phyloP scores from a whole-genome alignment of 208 protist species.

The Vickermania ingenoplastis region DNA sequence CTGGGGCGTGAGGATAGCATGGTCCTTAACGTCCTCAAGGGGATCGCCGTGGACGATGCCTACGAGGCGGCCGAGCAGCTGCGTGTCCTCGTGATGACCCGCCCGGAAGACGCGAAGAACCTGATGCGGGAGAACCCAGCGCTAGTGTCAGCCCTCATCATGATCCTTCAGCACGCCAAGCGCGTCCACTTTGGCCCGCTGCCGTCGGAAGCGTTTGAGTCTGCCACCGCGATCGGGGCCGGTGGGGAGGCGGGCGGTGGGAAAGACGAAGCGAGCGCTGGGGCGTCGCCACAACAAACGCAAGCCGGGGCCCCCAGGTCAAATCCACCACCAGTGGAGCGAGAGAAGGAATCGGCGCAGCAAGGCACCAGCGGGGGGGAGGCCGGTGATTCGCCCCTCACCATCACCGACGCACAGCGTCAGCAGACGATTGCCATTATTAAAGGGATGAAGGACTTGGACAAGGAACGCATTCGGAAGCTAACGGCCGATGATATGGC shows the following conservation, averaged over 20 bases:
- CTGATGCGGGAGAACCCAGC: slow-evolving; percentile 63
- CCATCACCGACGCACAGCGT: slow-evolving; percentile 13
- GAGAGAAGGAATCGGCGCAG: not conserved
- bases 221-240: slow-evolving; percentile 6
- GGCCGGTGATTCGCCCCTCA: too few species aligned
- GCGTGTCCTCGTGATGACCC: slow-evolving; percentile 69
- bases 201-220: slow-evolving; percentile 35
- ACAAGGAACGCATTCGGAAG: slow-evolving; percentile 57
- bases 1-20: slow-evolving; percentile 45
- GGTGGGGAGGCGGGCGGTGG: not conserved
- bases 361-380: too few species aligned
- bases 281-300: not conserved
- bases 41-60: slow-evolving; percentile 45
- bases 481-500: slow-evolving; percentile 62
- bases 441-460: slow-evolving; percentile 60
- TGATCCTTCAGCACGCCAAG: slow-evolving; percentile 79
- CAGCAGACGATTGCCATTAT: slow-evolving; percentile 76
- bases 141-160: slow-evolving; percentile 55
- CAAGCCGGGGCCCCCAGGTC: not conserved
- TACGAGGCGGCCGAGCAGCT: slow-evolving; percentile 88
- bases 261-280: slow-evolving; percentile 2
- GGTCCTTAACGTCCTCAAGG: slow-evolving; percentile 40
- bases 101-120: slow-evolving; percentile 39
- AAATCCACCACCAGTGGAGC: too few species aligned
- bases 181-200: slow-evolving; percentile 33